phyloP scores from a whole-genome alignment of 1,139 yeast species.

The Groenewaldozyma auringiensis region DNA sequence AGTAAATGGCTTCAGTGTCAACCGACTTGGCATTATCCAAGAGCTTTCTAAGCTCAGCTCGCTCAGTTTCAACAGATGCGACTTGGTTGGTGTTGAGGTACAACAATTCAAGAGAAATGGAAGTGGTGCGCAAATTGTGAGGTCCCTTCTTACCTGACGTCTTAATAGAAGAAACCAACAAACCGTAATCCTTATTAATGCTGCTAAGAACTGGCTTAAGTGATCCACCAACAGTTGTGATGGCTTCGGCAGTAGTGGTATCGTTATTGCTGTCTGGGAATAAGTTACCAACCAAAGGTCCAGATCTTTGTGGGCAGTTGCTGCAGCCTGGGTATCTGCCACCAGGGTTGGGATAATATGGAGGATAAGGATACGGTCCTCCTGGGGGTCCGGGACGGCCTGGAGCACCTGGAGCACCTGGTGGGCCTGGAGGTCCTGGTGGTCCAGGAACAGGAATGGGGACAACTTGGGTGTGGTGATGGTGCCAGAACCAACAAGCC shows the following conservation, averaged over 20 bases:
- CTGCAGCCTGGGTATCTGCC: slow-evolving; percentile 3
- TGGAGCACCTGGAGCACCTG: slow-evolving; percentile 1
- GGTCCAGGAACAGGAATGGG: slow-evolving; percentile 1
- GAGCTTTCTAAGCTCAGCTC: slow-evolving; percentile 3
- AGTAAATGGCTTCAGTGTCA: slow-evolving; percentile 3
- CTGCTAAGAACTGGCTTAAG: slow-evolving; percentile 11
- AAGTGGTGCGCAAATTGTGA: neutral
- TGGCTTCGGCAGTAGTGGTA: neutral
- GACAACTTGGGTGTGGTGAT: neutral
- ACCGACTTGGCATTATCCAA: slow-evolving; percentile 5
- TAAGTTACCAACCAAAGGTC: slow-evolving; percentile 2
- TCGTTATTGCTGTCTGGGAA: neutral
- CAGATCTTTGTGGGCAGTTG: neutral
- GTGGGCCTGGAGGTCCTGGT: slow-evolving; percentile 5
- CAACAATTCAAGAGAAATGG: slow-evolving; percentile 5
- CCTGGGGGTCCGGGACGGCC: slow-evolving; percentile 1
- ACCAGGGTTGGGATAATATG: neutral
- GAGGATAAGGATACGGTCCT: neutral
- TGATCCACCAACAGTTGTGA: neutral
- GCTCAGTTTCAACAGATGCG: slow-evolving; percentile 4
- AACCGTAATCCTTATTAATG: slow-evolving; percentile 3
- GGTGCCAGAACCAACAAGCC: slow-evolving; percentile 8
- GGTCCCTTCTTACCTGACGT: slow-evolving; percentile 2
- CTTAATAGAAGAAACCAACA: slow-evolving; percentile 2
- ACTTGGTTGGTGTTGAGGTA: slow-evolving; percentile 9